A percentile compares a stretch with the other conserved stretches of the same genome.
phyloP scores from a whole-genome alignment of 2,329 filamentous ascomycete species.

The Tolypocladium amazonense region DNA sequence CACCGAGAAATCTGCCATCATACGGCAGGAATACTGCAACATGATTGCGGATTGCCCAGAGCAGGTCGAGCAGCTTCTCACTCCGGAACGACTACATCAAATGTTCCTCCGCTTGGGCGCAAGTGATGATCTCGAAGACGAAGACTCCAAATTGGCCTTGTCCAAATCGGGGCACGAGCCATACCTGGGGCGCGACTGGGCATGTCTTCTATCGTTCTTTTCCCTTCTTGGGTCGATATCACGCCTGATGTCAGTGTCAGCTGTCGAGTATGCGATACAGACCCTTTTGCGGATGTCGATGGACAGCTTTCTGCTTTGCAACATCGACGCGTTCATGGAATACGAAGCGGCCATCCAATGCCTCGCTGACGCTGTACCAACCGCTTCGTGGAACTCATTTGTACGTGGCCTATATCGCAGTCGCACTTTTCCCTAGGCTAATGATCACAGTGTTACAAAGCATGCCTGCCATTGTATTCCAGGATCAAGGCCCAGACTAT shows the following conservation, averaged over 20 bases:
- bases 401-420: constrained; percentile 21
- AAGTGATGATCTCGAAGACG: constrained; percentile 29
- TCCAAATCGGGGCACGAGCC: constrained; percentile 14
- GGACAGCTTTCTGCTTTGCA: constrained; percentile 37
- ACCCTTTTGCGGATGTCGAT: constrained; percentile 44
- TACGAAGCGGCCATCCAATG: constrained; percentile 32
- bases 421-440: constrained; percentile 2
- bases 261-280: constrained; percentile 29
- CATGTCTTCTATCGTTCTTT: constrained; percentile 31
- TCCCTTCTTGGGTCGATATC: constrained; percentile 28
- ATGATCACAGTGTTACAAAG: constrained; percentile 35
- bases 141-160: constrained; percentile 9
- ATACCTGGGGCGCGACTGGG: constrained; percentile 34
- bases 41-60: constrained; percentile 35
- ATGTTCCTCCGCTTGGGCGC: constrained; percentile 53
- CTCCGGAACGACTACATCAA: constrained; percentile 31
- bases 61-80: constrained; percentile 33
- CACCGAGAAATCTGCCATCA: constrained; percentile 39
- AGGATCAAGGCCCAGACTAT: constrained; percentile 37
- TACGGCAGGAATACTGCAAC: constrained; percentile 51
- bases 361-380: constrained; percentile 31
- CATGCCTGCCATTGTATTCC: constrained; percentile 34
- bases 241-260: constrained; percentile 18
- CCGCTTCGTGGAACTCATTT: constrained; percentile 25
- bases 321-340: constrained; percentile 26